phyloP scores from a whole-genome alignment of 129 eudicot species.

The Flaveria robusta region DNA sequence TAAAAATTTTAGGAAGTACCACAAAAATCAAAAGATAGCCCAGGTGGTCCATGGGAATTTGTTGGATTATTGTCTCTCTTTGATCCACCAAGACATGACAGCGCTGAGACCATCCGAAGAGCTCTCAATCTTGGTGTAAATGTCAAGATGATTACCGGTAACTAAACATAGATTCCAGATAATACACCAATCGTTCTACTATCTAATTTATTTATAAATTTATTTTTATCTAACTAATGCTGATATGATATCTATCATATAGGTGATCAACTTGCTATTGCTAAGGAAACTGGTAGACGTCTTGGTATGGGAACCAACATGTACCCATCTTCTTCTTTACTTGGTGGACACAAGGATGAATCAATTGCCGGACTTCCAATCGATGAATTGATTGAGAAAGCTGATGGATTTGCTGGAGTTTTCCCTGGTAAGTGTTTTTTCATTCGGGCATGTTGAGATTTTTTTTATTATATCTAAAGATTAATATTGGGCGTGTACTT shows the following conservation, averaged over 20 bases:
- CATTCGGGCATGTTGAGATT: neutral
- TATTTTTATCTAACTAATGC: neutral
- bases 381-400: conserved; percentile 68
- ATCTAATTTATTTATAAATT: neutral
- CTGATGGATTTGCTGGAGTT: conserved; percentile 78
- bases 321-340: conserved; percentile 70
- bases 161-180: neutral
- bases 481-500: neutral
- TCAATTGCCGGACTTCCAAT: conserved; percentile 58
- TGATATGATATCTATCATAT: neutral
- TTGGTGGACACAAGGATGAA: conserved; percentile 67
- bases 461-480: neutral
- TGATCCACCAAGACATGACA: conserved; percentile 79
- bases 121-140: conserved; percentile 82
- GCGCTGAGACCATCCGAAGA: conserved; percentile 65
- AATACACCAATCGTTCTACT: neutral
- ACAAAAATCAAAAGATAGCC: conserved; percentile 61
- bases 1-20: conserved; percentile 54
- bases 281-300: conserved; percentile 65
- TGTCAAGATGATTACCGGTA: conserved; percentile 83
- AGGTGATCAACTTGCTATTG: conserved; percentile 84
- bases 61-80: conserved; percentile 69
- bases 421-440: conserved; percentile 54
- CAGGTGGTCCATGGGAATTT: conserved; percentile 70
- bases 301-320: conserved; percentile 77